Evolutionary conservation across 441 rosid genomes (phyloP).

Genomic region (Arabidopsis hybrid): DNA sequence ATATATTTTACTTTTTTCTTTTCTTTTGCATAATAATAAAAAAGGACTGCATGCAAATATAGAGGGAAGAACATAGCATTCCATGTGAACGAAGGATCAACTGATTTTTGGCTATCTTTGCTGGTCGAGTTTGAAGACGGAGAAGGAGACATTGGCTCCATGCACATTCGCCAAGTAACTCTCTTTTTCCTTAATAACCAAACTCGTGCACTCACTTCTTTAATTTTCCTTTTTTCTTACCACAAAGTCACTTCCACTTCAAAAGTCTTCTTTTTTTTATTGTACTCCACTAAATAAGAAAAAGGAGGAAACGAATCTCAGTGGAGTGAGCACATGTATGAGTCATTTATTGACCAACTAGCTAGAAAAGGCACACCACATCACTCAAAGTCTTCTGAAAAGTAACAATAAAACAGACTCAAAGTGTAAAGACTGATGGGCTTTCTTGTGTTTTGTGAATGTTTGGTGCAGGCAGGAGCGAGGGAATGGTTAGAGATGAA

Average conservation of each 20-base stretch:
- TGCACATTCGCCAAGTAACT: slow-evolving; percentile 84
- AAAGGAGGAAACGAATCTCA: slow-evolving; percentile 11
- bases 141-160: slow-evolving; percentile 94
- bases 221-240: slow-evolving; percentile 38
- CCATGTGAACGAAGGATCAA: slow-evolving; percentile 93
- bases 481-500: slow-evolving; percentile 89
- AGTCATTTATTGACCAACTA: slow-evolving; percentile 35
- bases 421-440: slow-evolving; percentile 28
- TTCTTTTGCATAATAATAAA: not conserved
- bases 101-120: slow-evolving; percentile 84
- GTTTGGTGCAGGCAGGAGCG: slow-evolving; percentile 71
- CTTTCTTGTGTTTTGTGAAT: slow-evolving; percentile 11
- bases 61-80: slow-evolving; percentile 84
- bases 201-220: slow-evolving; percentile 49
- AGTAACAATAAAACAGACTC: slow-evolving; percentile 29
- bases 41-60: slow-evolving; percentile 87
- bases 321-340: slow-evolving; percentile 39
- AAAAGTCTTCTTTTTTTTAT: slow-evolving; percentile 20
- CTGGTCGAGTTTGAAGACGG: slow-evolving; percentile 95
- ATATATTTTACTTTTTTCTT: not conserved
- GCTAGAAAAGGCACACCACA: slow-evolving; percentile 15
- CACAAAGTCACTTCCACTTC: slow-evolving; percentile 32
- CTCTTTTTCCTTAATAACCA: slow-evolving; percentile 9
- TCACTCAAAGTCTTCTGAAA: slow-evolving; percentile 16
- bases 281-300: not conserved